phyloP scores from a whole-genome alignment of 805 yeast species.

The Myxozyma monticola region DNA sequence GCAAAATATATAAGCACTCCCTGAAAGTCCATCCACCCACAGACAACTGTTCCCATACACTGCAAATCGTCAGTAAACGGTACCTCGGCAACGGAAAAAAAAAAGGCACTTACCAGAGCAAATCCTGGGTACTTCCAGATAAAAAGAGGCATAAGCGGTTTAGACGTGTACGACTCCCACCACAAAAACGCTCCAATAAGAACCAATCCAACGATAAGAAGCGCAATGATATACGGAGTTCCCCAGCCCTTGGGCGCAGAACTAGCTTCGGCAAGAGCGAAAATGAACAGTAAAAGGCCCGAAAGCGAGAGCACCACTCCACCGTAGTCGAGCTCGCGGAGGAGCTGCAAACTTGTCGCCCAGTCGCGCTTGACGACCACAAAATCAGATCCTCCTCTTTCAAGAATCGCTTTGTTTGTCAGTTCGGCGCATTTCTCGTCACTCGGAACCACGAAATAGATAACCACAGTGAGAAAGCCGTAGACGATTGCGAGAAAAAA shows the following conservation, averaged over 20 bases:
- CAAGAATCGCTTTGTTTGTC: conserved; percentile 27
- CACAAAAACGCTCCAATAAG: conserved; percentile 41
- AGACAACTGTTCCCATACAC: conserved; percentile 41
- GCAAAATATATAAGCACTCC: conserved; percentile 46
- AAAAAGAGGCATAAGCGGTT: conserved; percentile 51
- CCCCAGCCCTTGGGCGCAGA: conserved; percentile 46
- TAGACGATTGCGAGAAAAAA: conserved; percentile 46
- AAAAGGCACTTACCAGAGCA: conserved; percentile 35
- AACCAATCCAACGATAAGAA: conserved; percentile 44
- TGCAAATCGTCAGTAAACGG: neutral
- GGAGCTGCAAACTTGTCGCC: conserved; percentile 40
- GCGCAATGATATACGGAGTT: conserved; percentile 49
- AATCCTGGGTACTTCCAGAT: conserved; percentile 47
- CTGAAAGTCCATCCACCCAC: conserved; percentile 47
- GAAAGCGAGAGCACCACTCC: conserved; percentile 47
- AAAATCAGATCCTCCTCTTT: conserved; percentile 34
- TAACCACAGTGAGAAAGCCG: conserved; percentile 34
- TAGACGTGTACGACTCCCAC: conserved; percentile 43
- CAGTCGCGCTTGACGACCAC: conserved; percentile 42
- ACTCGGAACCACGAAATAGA: conserved; percentile 42
- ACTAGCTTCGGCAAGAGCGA: conserved; percentile 48
- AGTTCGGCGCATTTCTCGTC: conserved; percentile 33
- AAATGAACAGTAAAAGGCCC: conserved; percentile 47
- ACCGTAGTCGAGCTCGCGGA: conserved; percentile 43
- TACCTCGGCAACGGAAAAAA: neutral